Evolutionary conservation across 2,329 filamentous ascomycete genomes (phyloP).

Genomic region (Lasiodiplodia sp.): DNA sequence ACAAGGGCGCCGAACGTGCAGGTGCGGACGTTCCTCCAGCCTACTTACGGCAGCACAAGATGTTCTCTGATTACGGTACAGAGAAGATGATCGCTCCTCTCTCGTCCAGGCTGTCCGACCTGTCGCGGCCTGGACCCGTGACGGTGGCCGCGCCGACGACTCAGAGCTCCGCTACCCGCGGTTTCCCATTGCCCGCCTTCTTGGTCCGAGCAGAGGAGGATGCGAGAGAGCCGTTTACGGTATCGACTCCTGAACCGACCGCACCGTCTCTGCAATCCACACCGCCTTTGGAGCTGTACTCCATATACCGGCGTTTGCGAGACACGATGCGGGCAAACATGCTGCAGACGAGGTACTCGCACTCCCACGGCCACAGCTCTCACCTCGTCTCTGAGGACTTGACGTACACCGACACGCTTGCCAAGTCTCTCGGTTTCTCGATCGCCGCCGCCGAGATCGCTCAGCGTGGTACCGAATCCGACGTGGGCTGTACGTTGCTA

Average conservation of each 20-base stretch:
- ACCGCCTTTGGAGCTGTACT: conserved; percentile 56
- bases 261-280: conserved; percentile 27
- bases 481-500: conserved; percentile 74
- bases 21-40: conserved; percentile 37
- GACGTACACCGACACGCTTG: conserved; percentile 65
- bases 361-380: conserved; percentile 51
- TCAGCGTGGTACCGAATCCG: conserved; percentile 81
- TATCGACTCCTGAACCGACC: background rate
- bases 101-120: conserved; percentile 49
- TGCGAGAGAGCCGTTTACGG: conserved; percentile 21
- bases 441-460: conserved; percentile 91
- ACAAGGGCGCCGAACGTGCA: conserved; percentile 52
- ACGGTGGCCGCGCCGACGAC: conserved; percentile 13
- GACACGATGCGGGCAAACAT: conserved; percentile 62
- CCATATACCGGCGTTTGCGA: conserved; percentile 63
- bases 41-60: conserved; percentile 52
- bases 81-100: conserved; percentile 60
- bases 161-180: conserved; percentile 1
- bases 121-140: conserved; percentile 37
- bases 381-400: conserved; percentile 54
- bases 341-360: conserved; percentile 56
- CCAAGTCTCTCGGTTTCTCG: conserved; percentile 77
- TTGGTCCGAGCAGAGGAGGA: conserved; percentile 17
- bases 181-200: conserved; percentile 19
- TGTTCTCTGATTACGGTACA: conserved; percentile 60